Evolutionary conservation across 257 asterid genomes (phyloP).

Genomic region (Solanum appendiculatum): DNA sequence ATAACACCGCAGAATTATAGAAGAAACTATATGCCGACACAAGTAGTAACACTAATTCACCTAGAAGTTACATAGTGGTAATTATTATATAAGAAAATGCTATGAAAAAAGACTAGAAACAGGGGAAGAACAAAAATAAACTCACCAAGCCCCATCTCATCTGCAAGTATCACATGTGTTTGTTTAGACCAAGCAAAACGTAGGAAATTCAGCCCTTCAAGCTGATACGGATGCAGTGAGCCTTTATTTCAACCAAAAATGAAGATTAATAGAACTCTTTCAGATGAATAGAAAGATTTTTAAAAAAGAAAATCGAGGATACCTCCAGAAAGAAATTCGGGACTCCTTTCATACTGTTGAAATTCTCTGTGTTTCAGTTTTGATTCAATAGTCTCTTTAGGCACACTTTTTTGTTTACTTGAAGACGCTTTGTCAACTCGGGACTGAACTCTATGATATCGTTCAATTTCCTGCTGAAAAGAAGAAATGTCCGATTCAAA

Average conservation of each 20-base stretch:
- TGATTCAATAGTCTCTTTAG: conserved; percentile 47
- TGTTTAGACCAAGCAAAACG: conserved; percentile 95
- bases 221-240: conserved; percentile 97
- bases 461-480: conserved; percentile 72
- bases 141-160: conserved; percentile 99
- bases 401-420: conserved; percentile 45
- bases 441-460: conserved; percentile 49
- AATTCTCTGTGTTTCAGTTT: conserved; percentile 72
- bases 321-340: conserved; percentile 92
- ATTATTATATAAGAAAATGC: neutral
- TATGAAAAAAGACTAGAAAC: neutral
- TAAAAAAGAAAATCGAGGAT: neutral
- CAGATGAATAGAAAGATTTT: neutral
- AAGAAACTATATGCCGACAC: neutral
- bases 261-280: neutral
- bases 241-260: conserved; percentile 27
- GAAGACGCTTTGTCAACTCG: conserved; percentile 13
- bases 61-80: neutral
- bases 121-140: neutral
- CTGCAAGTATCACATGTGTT: conserved; percentile 95
- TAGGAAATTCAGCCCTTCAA: conserved; percentile 93
- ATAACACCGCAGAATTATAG: neutral
- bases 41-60: neutral
- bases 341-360: conserved; percentile 85
- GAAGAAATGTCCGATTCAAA: conserved; percentile 76